Evolutionary conservation across 352 stramenopile genomes (phyloP).

Genomic region (Phytophthora ramorum): DNA sequence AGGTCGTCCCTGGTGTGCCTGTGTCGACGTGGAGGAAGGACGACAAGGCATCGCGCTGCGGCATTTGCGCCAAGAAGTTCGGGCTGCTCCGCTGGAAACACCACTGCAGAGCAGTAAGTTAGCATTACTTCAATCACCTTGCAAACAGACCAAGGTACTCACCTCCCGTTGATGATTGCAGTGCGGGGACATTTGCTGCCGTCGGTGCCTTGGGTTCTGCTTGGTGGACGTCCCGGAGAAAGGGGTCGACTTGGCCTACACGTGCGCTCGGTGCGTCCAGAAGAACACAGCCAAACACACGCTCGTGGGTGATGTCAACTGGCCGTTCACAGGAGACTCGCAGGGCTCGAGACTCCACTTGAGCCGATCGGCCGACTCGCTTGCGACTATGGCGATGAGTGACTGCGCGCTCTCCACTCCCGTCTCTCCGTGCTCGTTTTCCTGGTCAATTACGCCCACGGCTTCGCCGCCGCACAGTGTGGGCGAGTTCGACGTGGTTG

Average conservation of each 20-base stretch:
- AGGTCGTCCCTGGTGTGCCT: conserved; percentile 57
- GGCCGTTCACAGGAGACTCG: conserved; percentile 46
- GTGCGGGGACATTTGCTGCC: conserved; percentile 78
- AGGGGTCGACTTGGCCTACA: conserved; percentile 73
- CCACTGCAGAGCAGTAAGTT: conserved; percentile 72
- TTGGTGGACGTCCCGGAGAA: conserved; percentile 70
- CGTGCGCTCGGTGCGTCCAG: conserved; percentile 66
- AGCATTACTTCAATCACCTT: background rate
- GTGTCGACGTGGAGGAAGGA: conserved; percentile 64
- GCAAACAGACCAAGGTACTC: conserved; percentile 14
- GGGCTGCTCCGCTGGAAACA: conserved; percentile 67
- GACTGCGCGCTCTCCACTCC: conserved; percentile 30
- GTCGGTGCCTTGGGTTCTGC: conserved; percentile 70
- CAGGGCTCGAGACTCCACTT: conserved; percentile 28
- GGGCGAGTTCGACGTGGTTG: conserved; percentile 62
- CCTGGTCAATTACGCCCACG: conserved; percentile 46
- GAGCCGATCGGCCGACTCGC: conserved; percentile 32
- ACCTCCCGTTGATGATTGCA: conserved; percentile 34
- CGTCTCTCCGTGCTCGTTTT: conserved; percentile 41
- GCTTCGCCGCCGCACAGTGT: conserved; percentile 32
- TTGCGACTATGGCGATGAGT: conserved; percentile 30
- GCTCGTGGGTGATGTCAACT: conserved; percentile 57
- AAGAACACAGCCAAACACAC: conserved; percentile 55
- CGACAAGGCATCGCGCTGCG: conserved; percentile 51
- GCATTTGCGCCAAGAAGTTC: conserved; percentile 77